A percentile compares a stretch with the other conserved stretches of the same genome.
These are phyloP conservation scores for Umbellularia californica DNA, from an alignment of 164 flowering plant genomes.

Conservation along the genomic window DNA sequence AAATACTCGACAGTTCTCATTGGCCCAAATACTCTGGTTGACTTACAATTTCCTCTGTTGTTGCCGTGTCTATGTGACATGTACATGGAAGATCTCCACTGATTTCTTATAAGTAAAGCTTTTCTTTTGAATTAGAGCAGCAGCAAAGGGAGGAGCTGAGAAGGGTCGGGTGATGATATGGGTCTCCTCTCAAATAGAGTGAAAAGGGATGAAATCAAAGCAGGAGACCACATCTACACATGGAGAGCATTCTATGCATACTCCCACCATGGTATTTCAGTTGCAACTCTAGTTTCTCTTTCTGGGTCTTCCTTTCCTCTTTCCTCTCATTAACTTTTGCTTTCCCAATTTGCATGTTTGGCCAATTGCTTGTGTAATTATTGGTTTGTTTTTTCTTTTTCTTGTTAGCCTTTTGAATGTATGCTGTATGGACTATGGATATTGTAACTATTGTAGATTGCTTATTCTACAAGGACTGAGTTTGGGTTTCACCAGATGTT, in stretches of 20 bases:
- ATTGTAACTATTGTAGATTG: background rate
- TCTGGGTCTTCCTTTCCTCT: background rate
- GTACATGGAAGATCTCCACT: too few relatives aligned
- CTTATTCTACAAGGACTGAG: background rate
- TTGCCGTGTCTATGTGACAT: too few relatives aligned
- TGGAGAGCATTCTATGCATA: conserved; percentile 88
- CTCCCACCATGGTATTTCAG: conserved; percentile 80
- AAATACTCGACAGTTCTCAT: too few relatives aligned
- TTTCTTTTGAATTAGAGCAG: background rate
- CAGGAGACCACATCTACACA: conserved; percentile 93
- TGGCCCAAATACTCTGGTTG: too few relatives aligned
- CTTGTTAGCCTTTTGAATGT: background rate
- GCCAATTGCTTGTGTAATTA: background rate
- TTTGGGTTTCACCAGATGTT: background rate
- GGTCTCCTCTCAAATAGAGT: conserved; percentile 74
- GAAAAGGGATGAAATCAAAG: conserved; percentile 61
- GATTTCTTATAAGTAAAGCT: background rate
- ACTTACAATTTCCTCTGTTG: too few relatives aligned
- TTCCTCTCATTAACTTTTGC: background rate
- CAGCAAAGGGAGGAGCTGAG: background rate
- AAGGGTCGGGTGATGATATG: conserved; percentile 31
- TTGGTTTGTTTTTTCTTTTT: background rate
- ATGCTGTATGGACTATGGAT: background rate
- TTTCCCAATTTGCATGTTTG: background rate
- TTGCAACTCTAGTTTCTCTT: background rate